Base-by-base conservation (phyloP, 495 filamentous ascomycete genomes). In the Penicillium waksmanii region DNA sequence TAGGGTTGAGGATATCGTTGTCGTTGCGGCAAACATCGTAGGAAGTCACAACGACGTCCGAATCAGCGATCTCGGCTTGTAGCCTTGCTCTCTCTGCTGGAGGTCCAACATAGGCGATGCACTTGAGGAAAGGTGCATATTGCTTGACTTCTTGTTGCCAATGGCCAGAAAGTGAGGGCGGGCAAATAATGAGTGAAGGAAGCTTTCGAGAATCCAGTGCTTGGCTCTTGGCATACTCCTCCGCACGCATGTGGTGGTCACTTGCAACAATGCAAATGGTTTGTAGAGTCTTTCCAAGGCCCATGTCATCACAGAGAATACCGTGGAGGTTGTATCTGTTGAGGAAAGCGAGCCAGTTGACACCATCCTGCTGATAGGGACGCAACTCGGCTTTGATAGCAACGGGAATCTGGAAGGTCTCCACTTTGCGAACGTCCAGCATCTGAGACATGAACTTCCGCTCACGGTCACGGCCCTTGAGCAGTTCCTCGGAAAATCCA, bases 221-320 rank as follows among this genome's bases (percentile, higher is more conserved):
- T 52, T 87, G 81, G 1, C 93, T 95, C 71, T 87, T 90, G 49
- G 84, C 85, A 64, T 86, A 97, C 70, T 97, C 92, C 67, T 97
- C 91, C 7, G 89, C 91, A 47, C 95, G 89, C 70, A 95, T 79
- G 69, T 97, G 93, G 70, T 98, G 95, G 70, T 98, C 95, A 76
- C 91, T 96, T 9, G 95, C 94, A 48, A 98, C 93, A 66, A 98
- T 98, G 69, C 96, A 98, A 46, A 98, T 84, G 0, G 95, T 98
- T 73, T 98, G 95, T 19, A 98, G 80, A 1, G 95, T 98, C 74
- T 98, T 98, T 34, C 95, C 95, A 46, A 98, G 90, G 63, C 95
- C 95, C 95, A 98, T 98, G 69, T 98, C 95, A 68, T 98, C 95
- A 70, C 95, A 98, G 54, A 98, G 91, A 76, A 98, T 96, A 40